Conservation (phyloP, 179 eudicot genomes). For the Beta lomatogona region DNA sequence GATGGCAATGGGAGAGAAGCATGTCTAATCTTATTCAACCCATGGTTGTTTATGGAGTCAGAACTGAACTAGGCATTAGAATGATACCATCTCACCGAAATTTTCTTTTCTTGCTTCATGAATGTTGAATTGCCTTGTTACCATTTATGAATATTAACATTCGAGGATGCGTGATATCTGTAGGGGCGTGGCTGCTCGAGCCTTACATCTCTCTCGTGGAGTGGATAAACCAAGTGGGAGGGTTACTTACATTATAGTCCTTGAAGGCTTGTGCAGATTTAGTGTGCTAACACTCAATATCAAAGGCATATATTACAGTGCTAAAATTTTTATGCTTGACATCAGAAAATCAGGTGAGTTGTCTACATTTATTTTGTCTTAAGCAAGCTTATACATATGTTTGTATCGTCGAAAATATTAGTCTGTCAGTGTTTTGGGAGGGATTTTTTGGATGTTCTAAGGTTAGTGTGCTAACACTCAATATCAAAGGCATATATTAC, state of each 20-base stretch:
- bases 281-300: slow-evolving; percentile 89
- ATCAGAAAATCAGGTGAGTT: slow-evolving; percentile 76
- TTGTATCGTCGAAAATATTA: not conserved
- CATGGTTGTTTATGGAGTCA: slow-evolving; percentile 9
- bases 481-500: no score
- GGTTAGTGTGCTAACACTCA: not conserved
- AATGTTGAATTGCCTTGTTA: not conserved
- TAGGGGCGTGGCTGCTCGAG: slow-evolving; percentile 99
- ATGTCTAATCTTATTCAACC: not conserved
- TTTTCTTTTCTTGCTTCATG: slow-evolving; percentile 1
- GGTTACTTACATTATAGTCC: slow-evolving; percentile 95
- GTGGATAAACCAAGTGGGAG: slow-evolving; percentile 99
- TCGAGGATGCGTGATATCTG: slow-evolving; percentile 24
- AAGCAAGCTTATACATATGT: slow-evolving; percentile 3
- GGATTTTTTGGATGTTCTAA: not conserved
- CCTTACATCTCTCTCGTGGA: slow-evolving; percentile 98
- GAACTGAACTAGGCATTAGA: not conserved
- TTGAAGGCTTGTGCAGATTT: slow-evolving; percentile 96
- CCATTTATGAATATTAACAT: slow-evolving; percentile 11
- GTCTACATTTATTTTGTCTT: not conserved
- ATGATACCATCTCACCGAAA: not conserved
- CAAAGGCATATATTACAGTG: slow-evolving; percentile 90
- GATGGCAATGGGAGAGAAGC: not conserved
- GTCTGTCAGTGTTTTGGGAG: not conserved
- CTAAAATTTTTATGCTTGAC: slow-evolving; percentile 79